Base-by-base conservation (phyloP, 2,329 filamentous ascomycete species). In the Apiospora rasikravindrae region DNA sequence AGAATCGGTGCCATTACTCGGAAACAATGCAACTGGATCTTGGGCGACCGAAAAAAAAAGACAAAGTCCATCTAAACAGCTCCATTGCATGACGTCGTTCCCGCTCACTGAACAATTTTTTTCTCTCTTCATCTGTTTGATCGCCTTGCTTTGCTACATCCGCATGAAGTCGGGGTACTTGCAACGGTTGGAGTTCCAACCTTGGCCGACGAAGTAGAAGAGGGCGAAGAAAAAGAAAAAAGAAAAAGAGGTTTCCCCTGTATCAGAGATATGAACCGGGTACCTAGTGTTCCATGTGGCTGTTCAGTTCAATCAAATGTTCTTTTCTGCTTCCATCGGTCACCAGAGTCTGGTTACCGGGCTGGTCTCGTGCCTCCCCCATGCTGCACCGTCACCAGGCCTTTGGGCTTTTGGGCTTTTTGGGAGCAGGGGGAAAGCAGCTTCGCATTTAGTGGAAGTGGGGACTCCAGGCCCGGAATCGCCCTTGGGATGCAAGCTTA, bases 61-160 rank as follows among this genome's bases (percentile, higher is more conserved):
- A 26, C 16, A 61, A 29, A 40, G 19, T 14, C 57, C 57, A 64
- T 64, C 33, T 37, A n/a, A 64, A 64, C 57, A 22, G 57, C 29
- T 33, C 57, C 57, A 40, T 64, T 64, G 57, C 57, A 64, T 64
- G 57, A 64, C 57, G 57, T 64, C 57, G 57, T 64, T 64, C 57
- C 57, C 57, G 57, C 49, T 16, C 57, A n/a, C 57, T 40, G 57
- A 11, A 24, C 57, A 64, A 64, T 40, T 40, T 64, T 64, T 33
- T 22, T 64, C 57, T 11, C 22, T 40, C 29, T 40, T 24, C 22
- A 13, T 40, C 19, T 37, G 57, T 64, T 64, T 64, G 57, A 64
- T 64, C 57, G 33, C 40, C 57, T 64, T 11, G 51, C 22, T 64
- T 64, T 64, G 57, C 57, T 64, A 64, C 57, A 64, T 29, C 33